Conservation (phyloP, 163 green algal genomes). For the Scenedesmus sp. region DNA sequence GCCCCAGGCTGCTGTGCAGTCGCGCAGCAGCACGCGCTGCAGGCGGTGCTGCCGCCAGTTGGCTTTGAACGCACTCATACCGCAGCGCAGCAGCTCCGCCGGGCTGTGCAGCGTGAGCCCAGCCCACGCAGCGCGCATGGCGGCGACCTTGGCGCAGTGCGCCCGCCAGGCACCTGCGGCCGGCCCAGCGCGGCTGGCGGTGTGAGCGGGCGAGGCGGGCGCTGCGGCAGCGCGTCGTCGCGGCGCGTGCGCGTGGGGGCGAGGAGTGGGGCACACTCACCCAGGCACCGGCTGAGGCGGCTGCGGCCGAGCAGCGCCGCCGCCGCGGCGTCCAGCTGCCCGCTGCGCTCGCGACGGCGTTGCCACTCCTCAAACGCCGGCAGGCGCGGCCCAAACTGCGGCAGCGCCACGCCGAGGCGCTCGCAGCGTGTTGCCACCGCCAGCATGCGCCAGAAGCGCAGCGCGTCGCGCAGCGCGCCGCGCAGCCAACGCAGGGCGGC, state of each 20-base stretch:
- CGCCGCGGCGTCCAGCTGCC: constrained; percentile 47
- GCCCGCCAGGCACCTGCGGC: constrained; percentile 18
- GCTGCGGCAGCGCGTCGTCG: neutral
- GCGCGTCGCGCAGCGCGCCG: neutral
- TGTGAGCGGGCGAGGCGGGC: neutral
- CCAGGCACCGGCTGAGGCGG: constrained; percentile 3
- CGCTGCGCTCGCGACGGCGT: constrained; percentile 51
- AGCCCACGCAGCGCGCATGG: constrained; percentile 33
- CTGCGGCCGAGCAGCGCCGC: neutral
- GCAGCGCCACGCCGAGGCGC: constrained; percentile 51
- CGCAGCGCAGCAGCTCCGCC: constrained; percentile 39
- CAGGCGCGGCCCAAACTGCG: constrained; percentile 49
- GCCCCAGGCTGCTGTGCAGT: neutral
- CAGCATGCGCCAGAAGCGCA: constrained; percentile 61
- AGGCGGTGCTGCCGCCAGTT: constrained; percentile 46
- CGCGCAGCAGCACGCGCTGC: neutral
- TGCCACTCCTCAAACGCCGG: constrained; percentile 59
- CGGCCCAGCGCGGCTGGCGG: neutral
- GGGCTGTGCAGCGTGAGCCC: constrained; percentile 7
- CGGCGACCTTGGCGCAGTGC: neutral
- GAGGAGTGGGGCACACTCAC: constrained; percentile 5
- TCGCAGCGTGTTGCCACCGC: constrained; percentile 46
- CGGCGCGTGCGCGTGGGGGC: neutral
- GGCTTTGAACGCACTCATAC: constrained; percentile 52
- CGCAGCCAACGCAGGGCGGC: neutral